phyloP scores from a whole-genome alignment of 805 yeast species.

The Saturnispora quitensis region DNA sequence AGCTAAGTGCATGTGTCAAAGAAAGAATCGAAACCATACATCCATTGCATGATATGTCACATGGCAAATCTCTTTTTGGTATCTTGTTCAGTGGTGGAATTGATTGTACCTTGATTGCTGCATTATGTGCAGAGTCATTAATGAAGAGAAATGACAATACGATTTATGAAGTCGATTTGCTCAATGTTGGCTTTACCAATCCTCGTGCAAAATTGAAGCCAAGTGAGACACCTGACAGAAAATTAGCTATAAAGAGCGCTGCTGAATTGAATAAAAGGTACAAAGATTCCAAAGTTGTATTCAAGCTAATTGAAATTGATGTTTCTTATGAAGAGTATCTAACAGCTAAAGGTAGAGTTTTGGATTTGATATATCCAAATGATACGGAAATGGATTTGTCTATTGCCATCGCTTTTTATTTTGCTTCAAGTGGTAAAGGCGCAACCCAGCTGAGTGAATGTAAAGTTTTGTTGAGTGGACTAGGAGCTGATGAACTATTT shows the following conservation, averaged over 20 bases:
- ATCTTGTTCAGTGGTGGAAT: conserved; percentile 90
- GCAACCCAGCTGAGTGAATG: conserved; percentile 33
- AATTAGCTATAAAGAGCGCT: conserved; percentile 60
- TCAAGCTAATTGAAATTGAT: conserved; percentile 59
- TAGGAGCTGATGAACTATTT: conserved; percentile 95
- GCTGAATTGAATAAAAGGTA: conserved; percentile 36
- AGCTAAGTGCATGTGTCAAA: conserved; percentile 32
- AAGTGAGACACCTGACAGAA: conserved; percentile 76
- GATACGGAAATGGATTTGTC: conserved; percentile 92
- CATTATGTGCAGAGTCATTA: conserved; percentile 33
- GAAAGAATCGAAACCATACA: conserved; percentile 52
- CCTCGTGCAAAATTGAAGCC: conserved; percentile 61
- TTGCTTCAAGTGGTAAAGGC: conserved; percentile 64
- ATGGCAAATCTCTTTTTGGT: conserved; percentile 33
- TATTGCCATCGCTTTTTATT: conserved; percentile 90
- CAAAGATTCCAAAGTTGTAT: conserved; percentile 26
- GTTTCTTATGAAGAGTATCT: conserved; percentile 63
- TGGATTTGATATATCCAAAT: conserved; percentile 68
- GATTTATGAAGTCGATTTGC: conserved; percentile 50
- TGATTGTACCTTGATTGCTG: conserved; percentile 80
- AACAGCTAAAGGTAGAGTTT: conserved; percentile 40
- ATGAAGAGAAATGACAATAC: not conserved
- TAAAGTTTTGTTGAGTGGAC: conserved; percentile 75
- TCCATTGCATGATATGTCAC: conserved; percentile 36
- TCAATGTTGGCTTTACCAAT: conserved; percentile 90